Evolutionary conservation across 164 flowering plant species (phyloP), one percentile per base, ranked within the genome.

Genomic region (Litsea cubeba): DNA sequence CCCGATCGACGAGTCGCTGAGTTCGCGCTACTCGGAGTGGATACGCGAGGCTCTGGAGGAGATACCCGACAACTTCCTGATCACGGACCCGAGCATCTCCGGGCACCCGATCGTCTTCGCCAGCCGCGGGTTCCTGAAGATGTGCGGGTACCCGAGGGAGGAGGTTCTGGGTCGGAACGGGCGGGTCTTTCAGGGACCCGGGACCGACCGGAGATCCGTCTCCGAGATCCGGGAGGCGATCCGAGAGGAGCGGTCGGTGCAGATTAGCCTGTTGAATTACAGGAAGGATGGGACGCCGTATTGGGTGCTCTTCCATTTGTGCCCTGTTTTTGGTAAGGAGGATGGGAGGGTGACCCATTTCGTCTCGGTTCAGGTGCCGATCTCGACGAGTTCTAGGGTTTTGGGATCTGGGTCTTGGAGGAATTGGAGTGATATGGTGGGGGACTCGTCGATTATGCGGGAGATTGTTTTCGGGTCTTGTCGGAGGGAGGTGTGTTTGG

Each of bases 91-190:
- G n/a, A 76, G 76, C 35, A 81, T 93, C 71, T 79, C 87, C 2
- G 98, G 97, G 14, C 97, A 95, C 80, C 98, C 98, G 1, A 91
- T 95, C 57, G 95, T 93, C 22, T 95, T 86, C 69, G 97, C 93
- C 0, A 93, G 97, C 81, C 68, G 74, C 0, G 97, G 97, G 22
- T 95, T 91, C 82, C 70, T 93, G 83, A 89, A 91, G 78, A 87
- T 90, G 95, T 84, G 86, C 24, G 97, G 97, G 49, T 95, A 90
- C 75, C 77, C 87, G 1, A 81, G 23, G 54, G 87, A 87, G 1
- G 97, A 95, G 75, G 92, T 95, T 23, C 72, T 95, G 18, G 98
- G 98, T 12, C 81, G 69, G 75, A 93, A 93, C 75, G 97, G 95
- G 68, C 82, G 92, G 78, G 75, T 89, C 7, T 95, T 95, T 76